Conservation (phyloP, 805 yeast genomes). For the Lipomyces japonicus region DNA sequence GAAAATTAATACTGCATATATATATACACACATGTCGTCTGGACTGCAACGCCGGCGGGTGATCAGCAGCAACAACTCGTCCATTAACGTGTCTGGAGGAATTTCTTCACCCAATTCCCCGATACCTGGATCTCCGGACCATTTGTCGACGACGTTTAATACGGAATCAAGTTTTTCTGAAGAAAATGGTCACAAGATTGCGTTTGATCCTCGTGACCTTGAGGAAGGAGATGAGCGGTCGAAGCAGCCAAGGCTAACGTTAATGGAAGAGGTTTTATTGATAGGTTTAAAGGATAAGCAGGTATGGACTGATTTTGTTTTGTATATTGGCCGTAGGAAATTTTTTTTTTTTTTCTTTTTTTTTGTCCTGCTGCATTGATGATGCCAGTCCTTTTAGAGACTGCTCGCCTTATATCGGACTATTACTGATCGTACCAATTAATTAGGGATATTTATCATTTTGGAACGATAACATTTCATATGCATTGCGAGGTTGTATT, state of each 20-base stretch:
- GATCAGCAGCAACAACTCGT: slow-evolving; percentile 6
- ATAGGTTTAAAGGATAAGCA: slow-evolving; percentile 94
- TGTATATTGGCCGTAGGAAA: background rate
- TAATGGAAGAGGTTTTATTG: slow-evolving; percentile 94
- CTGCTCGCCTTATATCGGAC: background rate
- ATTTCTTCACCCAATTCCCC: slow-evolving; percentile 1
- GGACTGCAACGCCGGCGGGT: slow-evolving; percentile 30
- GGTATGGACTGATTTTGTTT: slow-evolving; percentile 18
- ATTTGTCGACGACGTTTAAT: background rate
- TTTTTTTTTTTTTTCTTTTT: no score
- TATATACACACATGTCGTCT: slow-evolving; percentile 20
- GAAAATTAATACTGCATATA: no score
- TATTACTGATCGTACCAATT: background rate
- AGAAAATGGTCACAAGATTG: slow-evolving; percentile 58
- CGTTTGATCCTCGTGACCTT: slow-evolving; percentile 73
- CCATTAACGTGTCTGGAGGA: slow-evolving; percentile 5
- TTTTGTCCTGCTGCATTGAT: no score
- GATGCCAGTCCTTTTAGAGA: background rate
- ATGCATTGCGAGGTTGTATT: slow-evolving; percentile 92
- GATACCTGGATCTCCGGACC: slow-evolving; percentile 8
- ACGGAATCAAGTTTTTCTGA: slow-evolving; percentile 9
- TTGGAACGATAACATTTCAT: slow-evolving; percentile 97
- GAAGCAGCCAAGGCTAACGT: slow-evolving; percentile 68
- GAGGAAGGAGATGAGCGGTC: slow-evolving; percentile 45
- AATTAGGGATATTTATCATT: slow-evolving; percentile 77